These are phyloP conservation scores for Colletotrichum salicis DNA, from an alignment of 2,329 filamentous ascomycete genomes.

Conservation along the genomic window DNA sequence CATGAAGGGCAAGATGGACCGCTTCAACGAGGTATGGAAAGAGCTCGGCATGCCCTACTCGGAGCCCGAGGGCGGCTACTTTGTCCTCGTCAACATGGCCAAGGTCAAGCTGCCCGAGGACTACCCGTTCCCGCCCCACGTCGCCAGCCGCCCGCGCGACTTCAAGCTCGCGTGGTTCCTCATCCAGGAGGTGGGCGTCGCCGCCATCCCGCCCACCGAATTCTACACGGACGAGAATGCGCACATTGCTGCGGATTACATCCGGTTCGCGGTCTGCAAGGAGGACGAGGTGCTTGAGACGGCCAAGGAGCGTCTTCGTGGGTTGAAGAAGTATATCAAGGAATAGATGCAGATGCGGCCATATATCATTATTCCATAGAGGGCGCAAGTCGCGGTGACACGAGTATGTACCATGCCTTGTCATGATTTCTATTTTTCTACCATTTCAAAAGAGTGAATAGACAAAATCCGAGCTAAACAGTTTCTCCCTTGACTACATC, in stretches of 20 bases:
- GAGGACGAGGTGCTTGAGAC: constrained; percentile 84
- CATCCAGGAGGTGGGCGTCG: constrained; percentile 95
- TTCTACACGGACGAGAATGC: constrained; percentile 91
- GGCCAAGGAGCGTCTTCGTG: constrained; percentile 79
- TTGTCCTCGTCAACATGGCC: constrained; percentile 92
- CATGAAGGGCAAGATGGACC: constrained; percentile 89
- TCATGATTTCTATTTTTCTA: neutral
- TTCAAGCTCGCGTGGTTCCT: constrained; percentile 97
- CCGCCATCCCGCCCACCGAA: constrained; percentile 94
- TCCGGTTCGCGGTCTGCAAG: constrained; percentile 97
- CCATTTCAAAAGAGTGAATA: neutral
- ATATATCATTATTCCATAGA: neutral
- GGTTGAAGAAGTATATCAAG: constrained; percentile 76
- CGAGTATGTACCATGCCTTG: neutral
- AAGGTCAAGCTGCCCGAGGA: constrained; percentile 85
- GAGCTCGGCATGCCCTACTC: constrained; percentile 85
- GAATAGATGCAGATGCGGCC: constrained; percentile 2
- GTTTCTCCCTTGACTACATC: neutral
- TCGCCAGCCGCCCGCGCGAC: constrained; percentile 86
- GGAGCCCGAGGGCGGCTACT: constrained; percentile 96
- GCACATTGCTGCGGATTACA: constrained; percentile 89
- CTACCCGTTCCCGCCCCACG: constrained; percentile 91
- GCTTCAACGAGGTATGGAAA: constrained; percentile 84
- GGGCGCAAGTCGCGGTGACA: neutral
- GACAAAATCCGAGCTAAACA: constrained; percentile 8